phyloP scores from a whole-genome alignment of 73 alveolate species.

The Paramecium bursaria region DNA sequence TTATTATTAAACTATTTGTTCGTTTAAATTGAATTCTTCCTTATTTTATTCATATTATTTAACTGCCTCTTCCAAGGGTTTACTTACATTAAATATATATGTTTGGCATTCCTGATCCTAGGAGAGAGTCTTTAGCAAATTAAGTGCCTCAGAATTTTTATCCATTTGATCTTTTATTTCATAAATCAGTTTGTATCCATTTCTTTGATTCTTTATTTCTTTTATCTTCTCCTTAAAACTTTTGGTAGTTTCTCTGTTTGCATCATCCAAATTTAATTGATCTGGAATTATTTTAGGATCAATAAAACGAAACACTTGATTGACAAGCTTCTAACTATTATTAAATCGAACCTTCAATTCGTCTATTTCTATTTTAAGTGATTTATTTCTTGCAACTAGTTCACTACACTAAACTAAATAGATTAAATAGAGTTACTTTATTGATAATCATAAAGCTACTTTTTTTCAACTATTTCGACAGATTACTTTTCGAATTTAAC shows the following conservation, averaged over 20 bases:
- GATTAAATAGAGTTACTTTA: no score
- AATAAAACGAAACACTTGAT: neutral
- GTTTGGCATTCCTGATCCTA: slow-evolving; percentile 10
- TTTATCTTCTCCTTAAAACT: slow-evolving; percentile 44
- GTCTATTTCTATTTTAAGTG: neutral
- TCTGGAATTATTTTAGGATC: slow-evolving; percentile 42
- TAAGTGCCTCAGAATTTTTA: slow-evolving; percentile 10
- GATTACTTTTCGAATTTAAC: neutral
- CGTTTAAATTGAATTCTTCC: no score
- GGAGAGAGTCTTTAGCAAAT: neutral
- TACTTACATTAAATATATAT: neutral
- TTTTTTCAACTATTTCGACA: neutral
- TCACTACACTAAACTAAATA: neutral
- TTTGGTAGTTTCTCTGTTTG: slow-evolving; percentile 31
- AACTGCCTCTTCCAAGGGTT: neutral
- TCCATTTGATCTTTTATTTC: slow-evolving; percentile 2
- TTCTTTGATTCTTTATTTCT: neutral
- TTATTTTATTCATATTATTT: neutral
- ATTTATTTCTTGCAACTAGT: neutral
- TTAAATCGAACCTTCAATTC: slow-evolving; percentile 1
- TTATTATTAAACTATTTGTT: no score
- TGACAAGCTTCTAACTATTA: slow-evolving; percentile 7
- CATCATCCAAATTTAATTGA: slow-evolving; percentile 16
- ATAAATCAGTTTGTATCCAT: slow-evolving; percentile 12
- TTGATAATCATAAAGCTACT: neutral